These are phyloP conservation scores for Pisolithus albus DNA, from an alignment of 768 basidiomycete species.

Conservation along the genomic window DNA sequence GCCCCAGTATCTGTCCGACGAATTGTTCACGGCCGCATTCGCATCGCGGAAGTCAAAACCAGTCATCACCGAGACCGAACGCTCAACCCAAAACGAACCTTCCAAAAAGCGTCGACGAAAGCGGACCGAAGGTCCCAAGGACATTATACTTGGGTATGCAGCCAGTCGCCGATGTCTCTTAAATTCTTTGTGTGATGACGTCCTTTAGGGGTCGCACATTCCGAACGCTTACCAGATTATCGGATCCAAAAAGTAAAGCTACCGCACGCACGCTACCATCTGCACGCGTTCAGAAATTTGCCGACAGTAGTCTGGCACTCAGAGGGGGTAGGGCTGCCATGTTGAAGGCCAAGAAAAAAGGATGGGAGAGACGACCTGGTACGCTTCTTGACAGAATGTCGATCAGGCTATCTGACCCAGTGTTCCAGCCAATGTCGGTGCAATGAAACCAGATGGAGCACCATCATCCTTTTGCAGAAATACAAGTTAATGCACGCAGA, in stretches of 20 bases:
- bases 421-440: constrained; percentile 46
- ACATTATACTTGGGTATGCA: constrained; percentile 48
- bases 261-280: constrained; percentile 43
- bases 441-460: constrained; percentile 47
- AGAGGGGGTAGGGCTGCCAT: constrained; percentile 31
- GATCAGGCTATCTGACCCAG: background rate
- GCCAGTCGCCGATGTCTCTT: background rate
- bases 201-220: constrained; percentile 46
- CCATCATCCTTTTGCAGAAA: constrained; percentile 46
- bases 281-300: constrained; percentile 42
- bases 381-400: constrained; percentile 9
- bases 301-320: constrained; percentile 45
- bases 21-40: constrained; percentile 56
- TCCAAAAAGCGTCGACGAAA: constrained; percentile 27
- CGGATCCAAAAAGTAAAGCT: constrained; percentile 23
- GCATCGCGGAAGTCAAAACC: constrained; percentile 23
- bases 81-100: constrained; percentile 17
- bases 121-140: constrained; percentile 35
- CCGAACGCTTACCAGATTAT: constrained; percentile 36
- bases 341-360: constrained; percentile 31
- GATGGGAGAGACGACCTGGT: constrained; percentile 61
- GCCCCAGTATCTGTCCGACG: constrained; percentile 55
- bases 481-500: background rate
- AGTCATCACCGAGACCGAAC: constrained; percentile 6
- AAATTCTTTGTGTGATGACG: constrained; percentile 1